A percentile compares a stretch with the other conserved stretches of the same genome.
Conservation (phyloP, 2,329 filamentous ascomycete species). For the Clonostachys solani region DNA sequence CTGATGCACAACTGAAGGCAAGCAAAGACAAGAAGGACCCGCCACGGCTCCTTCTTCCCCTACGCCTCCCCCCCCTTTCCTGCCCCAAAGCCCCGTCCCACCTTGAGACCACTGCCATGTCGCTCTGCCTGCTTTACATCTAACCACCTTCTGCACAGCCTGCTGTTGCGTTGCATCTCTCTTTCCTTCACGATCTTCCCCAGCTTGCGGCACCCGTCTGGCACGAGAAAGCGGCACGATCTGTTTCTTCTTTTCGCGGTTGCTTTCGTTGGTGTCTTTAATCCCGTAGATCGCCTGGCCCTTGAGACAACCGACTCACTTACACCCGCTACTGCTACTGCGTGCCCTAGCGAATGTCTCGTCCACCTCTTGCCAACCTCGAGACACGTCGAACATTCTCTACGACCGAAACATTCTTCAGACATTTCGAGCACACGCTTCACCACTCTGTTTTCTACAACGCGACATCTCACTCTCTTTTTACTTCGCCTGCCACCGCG, state of each 20-base stretch:
- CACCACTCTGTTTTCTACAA: too few relatives aligned
- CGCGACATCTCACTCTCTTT: not conserved
- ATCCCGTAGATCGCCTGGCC: not conserved
- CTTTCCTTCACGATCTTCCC: not conserved
- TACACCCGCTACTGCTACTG: too few relatives aligned
- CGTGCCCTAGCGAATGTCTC: too few relatives aligned
- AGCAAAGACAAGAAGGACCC: too few relatives aligned
- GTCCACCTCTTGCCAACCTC: too few relatives aligned
- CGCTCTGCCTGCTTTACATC: not conserved
- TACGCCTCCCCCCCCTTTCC: not conserved
- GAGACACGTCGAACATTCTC: too few relatives aligned
- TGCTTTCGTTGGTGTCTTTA: not conserved
- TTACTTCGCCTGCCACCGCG: not conserved
- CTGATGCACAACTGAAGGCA: too few relatives aligned
- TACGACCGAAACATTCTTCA: too few relatives aligned
- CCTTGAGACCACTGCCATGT: not conserved
- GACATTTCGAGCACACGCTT: too few relatives aligned
- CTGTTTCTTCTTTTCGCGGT: not conserved
- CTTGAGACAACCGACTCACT: not conserved
- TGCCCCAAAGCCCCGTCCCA: not conserved
- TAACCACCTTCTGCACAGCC: not conserved
- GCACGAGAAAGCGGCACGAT: conserved; percentile 3
- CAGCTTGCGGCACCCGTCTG: conserved; percentile 3
- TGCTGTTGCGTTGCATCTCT: not conserved
- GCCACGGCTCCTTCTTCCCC: not conserved